Evolutionary conservation across 139 green algal genomes (phyloP), one percentile per base, ranked within the genome.

Genomic region (Zygnema cylindricum): DNA sequence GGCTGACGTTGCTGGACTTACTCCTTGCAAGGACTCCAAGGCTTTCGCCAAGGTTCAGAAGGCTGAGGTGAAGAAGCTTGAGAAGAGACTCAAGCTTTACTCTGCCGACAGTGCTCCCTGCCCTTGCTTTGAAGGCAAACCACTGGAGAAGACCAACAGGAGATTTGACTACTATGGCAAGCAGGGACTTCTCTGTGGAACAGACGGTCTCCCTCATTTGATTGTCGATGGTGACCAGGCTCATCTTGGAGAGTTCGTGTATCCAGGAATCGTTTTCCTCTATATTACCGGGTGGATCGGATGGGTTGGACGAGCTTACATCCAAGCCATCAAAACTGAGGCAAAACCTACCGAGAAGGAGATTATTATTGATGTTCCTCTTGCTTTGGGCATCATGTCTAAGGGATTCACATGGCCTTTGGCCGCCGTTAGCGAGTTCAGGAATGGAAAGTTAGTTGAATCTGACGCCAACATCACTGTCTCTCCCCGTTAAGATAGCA

Each of bases 201-300:
- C 94, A 55, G 97, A 99, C 86, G 97, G 97, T 49, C 95, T 98
- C 75, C 97, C 97, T 25, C 97, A 99, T 93, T 94, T 99, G 69
- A 99, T 99, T 85, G 94, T 97, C 42, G 99, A 99, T 96, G 93
- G 99, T 81, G 99, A 99, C 94, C n/a, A n/a, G n/a, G n/a, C n/a
- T n/a, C n/a, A n/a, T n/a, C n/a, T n/a, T n/a, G n/a, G n/a, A n/a
- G n/a, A 94, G 98, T 71, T 96, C 97, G 85, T 97, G 97, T 84
- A 97, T 88, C 95, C 96, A 88, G 86, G n/a, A n/a, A n/a, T n/a
- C n/a, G n/a, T n/a, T n/a, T n/a, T n/a, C n/a, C n/a, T n/a, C n/a
- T n/a, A n/a, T n/a, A n/a, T n/a, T n/a, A n/a, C n/a, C n/a, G n/a
- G n/a, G n/a, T n/a, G n/a, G n/a, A n/a, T n/a, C n/a, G n/a, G n/a